Percentiles rank a stretch among this genome's conserved stretches.
phyloP scores from a whole-genome alignment of 2,329 filamentous ascomycete species.

The Fusarium ambrosium region DNA sequence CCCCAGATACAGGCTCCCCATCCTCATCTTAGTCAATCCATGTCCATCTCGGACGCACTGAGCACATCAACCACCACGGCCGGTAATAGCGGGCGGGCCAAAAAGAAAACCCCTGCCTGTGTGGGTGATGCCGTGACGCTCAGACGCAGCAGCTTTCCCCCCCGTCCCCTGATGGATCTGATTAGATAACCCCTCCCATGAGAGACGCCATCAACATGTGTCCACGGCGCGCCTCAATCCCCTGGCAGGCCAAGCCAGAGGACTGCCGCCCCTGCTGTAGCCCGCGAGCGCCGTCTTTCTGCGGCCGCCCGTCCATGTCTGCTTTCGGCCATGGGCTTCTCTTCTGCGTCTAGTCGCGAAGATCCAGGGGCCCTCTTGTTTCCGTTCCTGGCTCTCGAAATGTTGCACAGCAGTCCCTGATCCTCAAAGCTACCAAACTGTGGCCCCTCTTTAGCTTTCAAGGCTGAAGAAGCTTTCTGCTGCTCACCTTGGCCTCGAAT shows the following conservation, averaged over 20 bases:
- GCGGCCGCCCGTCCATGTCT: not conserved
- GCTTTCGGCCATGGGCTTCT: not conserved
- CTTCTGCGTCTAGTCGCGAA: not conserved
- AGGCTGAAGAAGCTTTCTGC: constrained; percentile 1
- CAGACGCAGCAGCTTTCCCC: constrained; percentile 1
- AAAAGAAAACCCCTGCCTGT: constrained; percentile 13
- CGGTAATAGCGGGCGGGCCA: constrained; percentile 29
- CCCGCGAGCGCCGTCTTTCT: not conserved
- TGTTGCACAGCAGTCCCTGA: constrained; percentile 6
- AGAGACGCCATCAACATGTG: constrained; percentile 17
- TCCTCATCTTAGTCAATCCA: constrained; percentile 1
- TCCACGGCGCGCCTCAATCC: not conserved
- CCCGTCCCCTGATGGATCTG: constrained; percentile 37
- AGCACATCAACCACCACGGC: constrained; percentile 20
- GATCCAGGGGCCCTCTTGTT: constrained; percentile 6
- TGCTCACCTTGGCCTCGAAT: not conserved
- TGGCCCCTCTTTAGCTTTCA: constrained; percentile 14
- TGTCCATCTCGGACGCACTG: constrained; percentile 27
- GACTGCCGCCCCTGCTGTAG: constrained; percentile 12
- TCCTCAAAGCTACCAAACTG: not conserved
- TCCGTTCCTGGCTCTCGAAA: constrained; percentile 5
- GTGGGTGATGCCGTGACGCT: constrained; percentile 19
- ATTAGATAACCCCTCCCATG: constrained; percentile 44
- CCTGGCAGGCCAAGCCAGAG: constrained; percentile 10
- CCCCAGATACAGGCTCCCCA: not conserved